Percentiles rank a stretch among this genome's conserved stretches.
phyloP scores from a whole-genome alignment of 2,329 filamentous ascomycete genomes.

The Neonectria neomacrospora region DNA sequence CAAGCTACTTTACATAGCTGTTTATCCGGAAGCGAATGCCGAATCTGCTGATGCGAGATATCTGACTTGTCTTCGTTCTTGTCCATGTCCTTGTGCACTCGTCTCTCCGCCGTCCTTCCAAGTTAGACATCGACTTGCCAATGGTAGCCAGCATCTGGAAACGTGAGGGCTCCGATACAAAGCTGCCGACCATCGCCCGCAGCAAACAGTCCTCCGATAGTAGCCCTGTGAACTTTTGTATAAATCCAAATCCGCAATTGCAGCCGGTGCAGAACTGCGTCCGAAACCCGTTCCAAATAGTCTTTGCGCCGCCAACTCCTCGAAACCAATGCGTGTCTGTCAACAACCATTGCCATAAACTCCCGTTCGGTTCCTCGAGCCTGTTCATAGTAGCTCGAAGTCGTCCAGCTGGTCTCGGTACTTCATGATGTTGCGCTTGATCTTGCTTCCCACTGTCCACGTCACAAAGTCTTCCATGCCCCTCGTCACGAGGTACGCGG shows the following conservation, averaged over 20 bases:
- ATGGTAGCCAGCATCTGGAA: not conserved
- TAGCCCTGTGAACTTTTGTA: not conserved
- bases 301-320: conserved; percentile 37
- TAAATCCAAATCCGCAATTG: not conserved
- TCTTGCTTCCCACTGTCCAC: conserved; percentile 96
- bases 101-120: not conserved
- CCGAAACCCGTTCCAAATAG: conserved; percentile 14
- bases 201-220: not conserved
- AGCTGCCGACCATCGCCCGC: not conserved
- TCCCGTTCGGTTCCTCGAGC: not conserved
- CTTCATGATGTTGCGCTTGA: conserved; percentile 94
- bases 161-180: not conserved
- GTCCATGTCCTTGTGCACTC: not conserved
- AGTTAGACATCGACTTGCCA: not conserved
- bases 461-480: conserved; percentile 97
- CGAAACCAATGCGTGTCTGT: conserved; percentile 22
- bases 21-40: not conserved
- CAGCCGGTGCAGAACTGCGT: conserved; percentile 14
- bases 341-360: conserved; percentile 39
- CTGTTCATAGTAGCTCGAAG: conserved; percentile 82
- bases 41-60: not conserved
- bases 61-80: not conserved
- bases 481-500: conserved; percentile 87
- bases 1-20: not conserved
- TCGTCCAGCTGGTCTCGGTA: conserved; percentile 96